Evolutionary conservation across 139 green algal genomes (phyloP).

Genomic region (Parachlorella kessleri): DNA sequence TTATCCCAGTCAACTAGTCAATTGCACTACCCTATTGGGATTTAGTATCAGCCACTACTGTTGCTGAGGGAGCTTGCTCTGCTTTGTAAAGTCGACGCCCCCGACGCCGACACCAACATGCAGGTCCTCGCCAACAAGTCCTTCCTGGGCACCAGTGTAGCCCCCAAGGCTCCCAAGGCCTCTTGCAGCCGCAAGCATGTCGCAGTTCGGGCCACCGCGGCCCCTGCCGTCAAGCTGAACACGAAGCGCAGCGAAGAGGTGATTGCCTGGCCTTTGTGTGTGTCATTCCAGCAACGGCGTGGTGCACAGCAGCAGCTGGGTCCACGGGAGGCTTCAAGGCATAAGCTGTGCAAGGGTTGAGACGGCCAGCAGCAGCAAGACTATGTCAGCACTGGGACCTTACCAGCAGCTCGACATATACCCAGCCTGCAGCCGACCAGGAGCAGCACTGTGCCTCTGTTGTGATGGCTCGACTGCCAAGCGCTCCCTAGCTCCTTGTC

Average conservation of each 20-base stretch:
- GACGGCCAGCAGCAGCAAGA: too few species aligned
- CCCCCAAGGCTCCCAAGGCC: not conserved
- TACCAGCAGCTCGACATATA: too few species aligned
- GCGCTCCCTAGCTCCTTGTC: not conserved
- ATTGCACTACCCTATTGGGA: too few species aligned
- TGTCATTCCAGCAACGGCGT: not conserved
- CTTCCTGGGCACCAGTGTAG: not conserved
- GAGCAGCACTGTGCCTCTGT: not conserved
- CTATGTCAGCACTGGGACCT: too few species aligned
- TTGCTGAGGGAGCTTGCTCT: too few species aligned
- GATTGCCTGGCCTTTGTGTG: not conserved
- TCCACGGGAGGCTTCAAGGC: too few species aligned
- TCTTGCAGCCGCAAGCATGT: not conserved
- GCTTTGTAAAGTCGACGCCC: not conserved
- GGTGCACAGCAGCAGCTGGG: too few species aligned
- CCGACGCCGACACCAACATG: not conserved
- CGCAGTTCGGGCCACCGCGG: conserved; percentile 17
- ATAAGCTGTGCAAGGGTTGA: too few species aligned
- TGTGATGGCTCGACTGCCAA: not conserved
- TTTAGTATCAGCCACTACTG: too few species aligned
- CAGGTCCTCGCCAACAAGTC: not conserved
- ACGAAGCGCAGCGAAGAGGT: conserved; percentile 60
- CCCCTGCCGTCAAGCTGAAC: conserved; percentile 38
- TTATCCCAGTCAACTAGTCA: too few species aligned
- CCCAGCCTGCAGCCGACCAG: not conserved